A percentile compares a stretch with the other conserved stretches of the same genome.
Conservation (phyloP, 495 filamentous ascomycete genomes). For the Hyaloscypha hepaticicola region DNA sequence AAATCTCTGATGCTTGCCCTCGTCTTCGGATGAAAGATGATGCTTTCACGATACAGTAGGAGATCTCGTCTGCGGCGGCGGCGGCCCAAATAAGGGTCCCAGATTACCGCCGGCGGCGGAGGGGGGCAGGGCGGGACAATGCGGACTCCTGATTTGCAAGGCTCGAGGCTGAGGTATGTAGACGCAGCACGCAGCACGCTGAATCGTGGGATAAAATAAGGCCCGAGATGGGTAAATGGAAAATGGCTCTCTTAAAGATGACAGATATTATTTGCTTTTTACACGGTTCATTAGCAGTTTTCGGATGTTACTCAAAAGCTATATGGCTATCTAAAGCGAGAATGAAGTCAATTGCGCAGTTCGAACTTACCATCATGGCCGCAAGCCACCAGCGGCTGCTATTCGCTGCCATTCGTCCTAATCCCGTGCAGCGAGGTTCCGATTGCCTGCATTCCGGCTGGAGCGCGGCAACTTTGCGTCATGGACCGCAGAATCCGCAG, state of each 20-base stretch:
- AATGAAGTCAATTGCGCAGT: background rate
- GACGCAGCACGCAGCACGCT: background rate
- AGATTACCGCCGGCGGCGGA: conserved; percentile 1
- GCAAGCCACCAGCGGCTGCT: background rate
- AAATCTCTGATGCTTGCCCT: background rate
- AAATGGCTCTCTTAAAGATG: background rate
- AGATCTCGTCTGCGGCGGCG: background rate
- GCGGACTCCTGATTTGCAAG: background rate
- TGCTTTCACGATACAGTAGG: background rate
- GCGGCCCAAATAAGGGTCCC: background rate
- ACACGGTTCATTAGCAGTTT: background rate
- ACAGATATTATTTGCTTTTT: background rate
- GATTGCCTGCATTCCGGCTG: background rate
- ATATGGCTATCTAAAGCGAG: too few species aligned
- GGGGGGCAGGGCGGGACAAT: background rate
- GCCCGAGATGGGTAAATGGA: conserved; percentile 22
- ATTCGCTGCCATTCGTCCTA: background rate
- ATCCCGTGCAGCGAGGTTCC: background rate
- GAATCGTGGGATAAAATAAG: conserved; percentile 11
- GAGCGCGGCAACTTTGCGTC: conserved; percentile 10
- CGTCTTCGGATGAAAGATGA: background rate
- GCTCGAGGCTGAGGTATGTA: too few species aligned
- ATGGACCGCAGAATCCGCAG: too few species aligned
- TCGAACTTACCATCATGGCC: too few species aligned
- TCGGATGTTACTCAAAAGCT: background rate